These are phyloP conservation scores for Luffa acutangula DNA, from an alignment of 306 rosid species.

Conservation along the genomic window DNA sequence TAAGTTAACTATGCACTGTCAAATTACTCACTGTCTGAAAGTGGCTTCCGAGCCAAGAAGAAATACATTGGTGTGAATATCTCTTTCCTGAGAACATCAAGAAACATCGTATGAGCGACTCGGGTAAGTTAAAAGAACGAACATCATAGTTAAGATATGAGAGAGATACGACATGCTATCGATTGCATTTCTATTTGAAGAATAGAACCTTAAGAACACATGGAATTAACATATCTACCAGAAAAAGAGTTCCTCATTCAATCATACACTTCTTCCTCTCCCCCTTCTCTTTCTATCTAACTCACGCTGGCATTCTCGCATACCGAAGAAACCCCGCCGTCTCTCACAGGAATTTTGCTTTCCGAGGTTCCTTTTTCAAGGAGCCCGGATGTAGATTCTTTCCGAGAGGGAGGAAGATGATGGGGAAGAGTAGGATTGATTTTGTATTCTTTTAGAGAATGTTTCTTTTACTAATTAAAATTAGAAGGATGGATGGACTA, in stretches of 20 bases:
- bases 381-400: neutral
- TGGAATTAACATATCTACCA: neutral
- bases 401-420: neutral
- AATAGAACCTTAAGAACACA: neutral
- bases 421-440: neutral
- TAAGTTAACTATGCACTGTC: neutral
- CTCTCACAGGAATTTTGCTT: neutral
- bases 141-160: neutral
- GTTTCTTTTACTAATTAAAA: neutral
- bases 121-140: neutral
- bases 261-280: neutral
- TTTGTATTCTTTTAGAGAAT: neutral
- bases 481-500: neutral
- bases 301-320: neutral
- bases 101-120: neutral
- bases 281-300: neutral
- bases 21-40: conserved; percentile 23
- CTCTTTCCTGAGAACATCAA: conserved; percentile 52
- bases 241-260: neutral
- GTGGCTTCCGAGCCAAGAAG: conserved; percentile 84
- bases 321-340: no score
- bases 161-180: neutral
- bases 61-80: conserved; percentile 94
- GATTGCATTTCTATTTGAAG: neutral
- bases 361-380: neutral